Percentiles rank a stretch among this genome's conserved stretches.
phyloP scores from a whole-genome alignment of 1,284 basidiomycete species.

The Naganishia sp. region DNA sequence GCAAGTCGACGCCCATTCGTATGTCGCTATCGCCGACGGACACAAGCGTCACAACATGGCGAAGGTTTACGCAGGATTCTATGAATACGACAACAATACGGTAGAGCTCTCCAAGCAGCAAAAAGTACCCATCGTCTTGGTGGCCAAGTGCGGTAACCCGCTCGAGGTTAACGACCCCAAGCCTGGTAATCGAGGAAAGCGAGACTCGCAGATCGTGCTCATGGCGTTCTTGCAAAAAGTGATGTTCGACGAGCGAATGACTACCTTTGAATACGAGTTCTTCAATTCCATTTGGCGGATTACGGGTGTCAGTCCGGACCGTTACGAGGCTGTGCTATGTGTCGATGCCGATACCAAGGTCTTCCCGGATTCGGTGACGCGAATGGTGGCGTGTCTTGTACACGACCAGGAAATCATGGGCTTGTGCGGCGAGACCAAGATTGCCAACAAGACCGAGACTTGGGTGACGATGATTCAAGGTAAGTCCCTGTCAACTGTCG shows the following conservation, averaged over 20 bases:
- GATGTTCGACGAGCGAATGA: slow-evolving; percentile 99
- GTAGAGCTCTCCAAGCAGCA: slow-evolving; percentile 94
- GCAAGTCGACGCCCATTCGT: slow-evolving; percentile 92
- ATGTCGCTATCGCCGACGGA: slow-evolving; percentile 97
- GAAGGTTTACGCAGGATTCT: slow-evolving; percentile 97
- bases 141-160: slow-evolving; percentile 92
- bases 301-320: slow-evolving; percentile 93
- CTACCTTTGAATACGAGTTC: slow-evolving; percentile 98
- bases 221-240: slow-evolving; percentile 99
- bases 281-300: slow-evolving; percentile 96
- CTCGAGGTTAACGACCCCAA: slow-evolving; percentile 84
- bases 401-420: slow-evolving; percentile 98
- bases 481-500: slow-evolving; percentile 56
- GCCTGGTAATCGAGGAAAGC: slow-evolving; percentile 97
- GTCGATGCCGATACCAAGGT: slow-evolving; percentile 99
- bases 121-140: slow-evolving; percentile 89
- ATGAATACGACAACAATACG: slow-evolving; percentile 90
- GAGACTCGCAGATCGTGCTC: slow-evolving; percentile 94
- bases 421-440: slow-evolving; percentile 97
- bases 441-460: slow-evolving; percentile 95
- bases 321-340: slow-evolving; percentile 92
- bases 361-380: slow-evolving; percentile 87
- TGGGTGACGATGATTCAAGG: slow-evolving; percentile 99
- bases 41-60: slow-evolving; percentile 99
- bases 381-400: slow-evolving; percentile 93